Evolutionary conservation across 768 basidiomycete genomes (phyloP), one percentile per base, ranked within the genome.

Genomic region (Pulveroboletus sp.): DNA sequence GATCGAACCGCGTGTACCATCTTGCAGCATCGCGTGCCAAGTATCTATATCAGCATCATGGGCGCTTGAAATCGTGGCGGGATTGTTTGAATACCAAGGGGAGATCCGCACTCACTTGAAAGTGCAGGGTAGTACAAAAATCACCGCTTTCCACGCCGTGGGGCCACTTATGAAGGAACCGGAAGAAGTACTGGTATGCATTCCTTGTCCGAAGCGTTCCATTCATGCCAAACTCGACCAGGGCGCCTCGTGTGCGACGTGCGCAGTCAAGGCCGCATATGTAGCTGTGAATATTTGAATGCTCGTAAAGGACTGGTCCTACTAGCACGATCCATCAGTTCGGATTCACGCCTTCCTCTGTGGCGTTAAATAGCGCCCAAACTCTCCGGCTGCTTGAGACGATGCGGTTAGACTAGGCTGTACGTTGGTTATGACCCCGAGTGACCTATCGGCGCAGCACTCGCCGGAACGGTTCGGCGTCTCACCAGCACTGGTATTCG

Each of bases 141-240:
- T 38, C 43, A 45, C 56, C 58, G 44, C 31, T 45, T 35, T 47
- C 21, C 44, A 34, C 19, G 24, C 20, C 39, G 36, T 45, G 12
- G 19, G 21, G 16, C 9, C 34, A 25, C 33, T 27, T 31, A 31
- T n/a, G 24, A 21, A 32, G 25, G 21, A n/a, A 27, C 16, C n/a
- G n/a, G 21, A 34, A 38, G 27, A 45, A 25, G 19, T n/a, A 20
- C 19, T n/a, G 12, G 31, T 2, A 16, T 47, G 39, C 33, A 40
- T 27, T 31, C n/a, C 14, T 44, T 40, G 54, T 24, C 35, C 35
- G 14, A 24, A 24, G 27, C 11, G 41, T 52, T 62, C 52, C 53
- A 55, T 59, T 61, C 21, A 34, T 29, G 21, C 20, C 13, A 4
- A 21, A 24, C 35, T 29, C 27, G 38, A 33, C n/a, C 40, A 12